Evolutionary conservation across 2,329 filamentous ascomycete genomes (phyloP).

Genomic region (Berkeleyomyces rouxiae): DNA sequence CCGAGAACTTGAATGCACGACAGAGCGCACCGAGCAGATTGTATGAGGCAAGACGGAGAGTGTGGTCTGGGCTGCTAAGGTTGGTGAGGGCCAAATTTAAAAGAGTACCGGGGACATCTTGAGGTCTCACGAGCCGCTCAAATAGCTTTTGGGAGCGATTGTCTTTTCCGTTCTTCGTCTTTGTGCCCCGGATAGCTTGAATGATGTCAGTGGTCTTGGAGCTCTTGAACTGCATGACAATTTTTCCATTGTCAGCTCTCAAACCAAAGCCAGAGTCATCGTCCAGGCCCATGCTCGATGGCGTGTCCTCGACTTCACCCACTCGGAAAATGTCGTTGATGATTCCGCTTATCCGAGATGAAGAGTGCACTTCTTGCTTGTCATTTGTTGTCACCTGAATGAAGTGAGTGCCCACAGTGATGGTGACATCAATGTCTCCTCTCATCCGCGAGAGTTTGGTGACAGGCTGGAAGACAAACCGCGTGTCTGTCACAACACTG

Average conservation of each 20-base stretch:
- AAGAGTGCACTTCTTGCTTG: slow-evolving; percentile 50
- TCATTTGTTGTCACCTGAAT: slow-evolving; percentile 53
- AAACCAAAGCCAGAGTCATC: slow-evolving; percentile 52
- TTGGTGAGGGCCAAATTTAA: slow-evolving; percentile 53
- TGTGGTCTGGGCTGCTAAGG: slow-evolving; percentile 42
- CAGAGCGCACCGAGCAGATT: slow-evolving; percentile 51
- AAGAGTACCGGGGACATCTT: slow-evolving; percentile 53
- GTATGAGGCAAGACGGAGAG: slow-evolving; percentile 46
- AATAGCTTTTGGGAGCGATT: slow-evolving; percentile 41
- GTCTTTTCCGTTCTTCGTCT: slow-evolving; percentile 48
- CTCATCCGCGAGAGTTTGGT: slow-evolving; percentile 51
- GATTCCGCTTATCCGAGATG: slow-evolving; percentile 42
- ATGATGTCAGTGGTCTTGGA: slow-evolving; percentile 46
- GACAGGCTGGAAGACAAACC: slow-evolving; percentile 48
- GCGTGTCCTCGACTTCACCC: slow-evolving; percentile 49
- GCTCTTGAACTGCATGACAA: slow-evolving; percentile 57
- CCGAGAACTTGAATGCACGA: slow-evolving; percentile 49
- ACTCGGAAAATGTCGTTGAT: slow-evolving; percentile 56
- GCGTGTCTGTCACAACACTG: slow-evolving; percentile 48
- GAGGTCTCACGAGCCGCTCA: slow-evolving; percentile 49
- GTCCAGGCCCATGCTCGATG: slow-evolving; percentile 45
- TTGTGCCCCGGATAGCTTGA: slow-evolving; percentile 44
- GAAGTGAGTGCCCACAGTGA: slow-evolving; percentile 53
- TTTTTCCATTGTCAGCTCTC: slow-evolving; percentile 50
- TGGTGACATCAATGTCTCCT: slow-evolving; percentile 51